phyloP scores from a whole-genome alignment of 129 eudicot genomes.

The Glebionis coronaria region DNA sequence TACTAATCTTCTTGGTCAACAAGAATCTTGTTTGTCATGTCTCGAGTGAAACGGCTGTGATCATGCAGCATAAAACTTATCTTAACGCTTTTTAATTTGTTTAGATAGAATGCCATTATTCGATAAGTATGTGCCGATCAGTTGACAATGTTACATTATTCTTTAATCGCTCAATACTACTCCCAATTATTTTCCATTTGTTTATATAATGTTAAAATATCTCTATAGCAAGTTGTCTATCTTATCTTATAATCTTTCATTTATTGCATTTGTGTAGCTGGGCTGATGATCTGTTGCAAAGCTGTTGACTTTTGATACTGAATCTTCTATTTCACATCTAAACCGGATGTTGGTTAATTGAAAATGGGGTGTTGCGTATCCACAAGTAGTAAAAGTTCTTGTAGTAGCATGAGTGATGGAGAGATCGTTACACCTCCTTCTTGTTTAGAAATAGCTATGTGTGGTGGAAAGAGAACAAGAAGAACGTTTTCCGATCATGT shows the following conservation, averaged over 20 bases:
- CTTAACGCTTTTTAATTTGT: conserved; percentile 17
- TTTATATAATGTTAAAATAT: conserved; percentile 20
- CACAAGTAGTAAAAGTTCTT: conserved; percentile 70
- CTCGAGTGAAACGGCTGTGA: conserved; percentile 14
- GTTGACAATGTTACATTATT: conserved; percentile 24
- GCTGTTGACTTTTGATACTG: conserved; percentile 30
- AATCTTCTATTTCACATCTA: conserved; percentile 18
- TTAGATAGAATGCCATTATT: conserved; percentile 12
- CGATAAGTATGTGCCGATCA: conserved; percentile 14
- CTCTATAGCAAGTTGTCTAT: conserved; percentile 17
- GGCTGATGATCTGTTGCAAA: conserved; percentile 8
- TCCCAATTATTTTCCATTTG: conserved; percentile 29
- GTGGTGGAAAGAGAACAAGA: conserved; percentile 52
- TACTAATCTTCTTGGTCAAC: conserved; percentile 5
- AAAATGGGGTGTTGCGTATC: conserved; percentile 96
- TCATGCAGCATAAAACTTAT: conserved; percentile 12
- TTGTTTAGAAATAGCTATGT: conserved; percentile 53
- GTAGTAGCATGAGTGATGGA: conserved; percentile 83
- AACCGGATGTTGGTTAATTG: conserved; percentile 29
- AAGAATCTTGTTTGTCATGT: conserved; percentile 7
- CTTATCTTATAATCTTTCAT: conserved; percentile 10
- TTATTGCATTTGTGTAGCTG: conserved; percentile 19
- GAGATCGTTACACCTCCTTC: conserved; percentile 57
- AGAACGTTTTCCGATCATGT: conserved; percentile 60
- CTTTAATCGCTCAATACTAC: conserved; percentile 18